These are phyloP conservation scores for Xylaria grammica DNA, from an alignment of 495 filamentous ascomycete genomes.

Conservation along the genomic window DNA sequence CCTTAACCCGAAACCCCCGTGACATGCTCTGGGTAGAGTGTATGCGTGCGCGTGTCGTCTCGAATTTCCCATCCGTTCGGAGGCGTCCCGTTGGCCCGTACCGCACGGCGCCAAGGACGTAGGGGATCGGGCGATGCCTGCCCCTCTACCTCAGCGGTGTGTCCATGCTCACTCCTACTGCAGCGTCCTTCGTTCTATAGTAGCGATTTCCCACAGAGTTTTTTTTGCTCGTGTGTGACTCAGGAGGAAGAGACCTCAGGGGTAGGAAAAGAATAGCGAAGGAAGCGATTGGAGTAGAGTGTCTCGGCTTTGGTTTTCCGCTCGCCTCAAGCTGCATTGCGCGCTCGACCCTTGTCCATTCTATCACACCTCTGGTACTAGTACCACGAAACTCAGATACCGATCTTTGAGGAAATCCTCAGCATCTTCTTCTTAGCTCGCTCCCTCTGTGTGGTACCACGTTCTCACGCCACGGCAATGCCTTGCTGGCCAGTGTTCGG, in stretches of 20 bases:
- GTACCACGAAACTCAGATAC: neutral
- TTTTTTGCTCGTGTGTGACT: too few relatives aligned
- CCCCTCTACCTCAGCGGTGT: too few relatives aligned
- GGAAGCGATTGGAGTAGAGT: constrained; percentile 15
- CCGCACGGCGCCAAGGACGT: too few relatives aligned
- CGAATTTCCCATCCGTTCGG: too few relatives aligned
- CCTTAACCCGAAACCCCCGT: too few relatives aligned
- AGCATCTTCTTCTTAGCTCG: neutral
- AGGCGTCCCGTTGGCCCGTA: too few relatives aligned
- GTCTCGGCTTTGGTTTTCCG: constrained; percentile 3
- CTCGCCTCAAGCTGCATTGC: constrained; percentile 2
- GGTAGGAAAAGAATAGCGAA: neutral
- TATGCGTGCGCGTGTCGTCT: too few relatives aligned
- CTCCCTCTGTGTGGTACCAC: constrained; percentile 4
- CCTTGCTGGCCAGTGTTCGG: neutral
- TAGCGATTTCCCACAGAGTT: too few relatives aligned
- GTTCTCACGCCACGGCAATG: neutral
- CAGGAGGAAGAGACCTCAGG: neutral
- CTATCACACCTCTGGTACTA: constrained; percentile 2
- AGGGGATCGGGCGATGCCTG: too few relatives aligned
- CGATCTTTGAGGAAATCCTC: neutral
- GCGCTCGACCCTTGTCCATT: neutral
- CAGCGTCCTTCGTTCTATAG: too few relatives aligned
- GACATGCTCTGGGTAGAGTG: too few relatives aligned
- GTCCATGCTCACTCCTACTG: too few relatives aligned